Evolutionary conservation across 1,139 yeast species (phyloP), one percentile per base, ranked within the genome.

Genomic region (Pichia sp.): DNA sequence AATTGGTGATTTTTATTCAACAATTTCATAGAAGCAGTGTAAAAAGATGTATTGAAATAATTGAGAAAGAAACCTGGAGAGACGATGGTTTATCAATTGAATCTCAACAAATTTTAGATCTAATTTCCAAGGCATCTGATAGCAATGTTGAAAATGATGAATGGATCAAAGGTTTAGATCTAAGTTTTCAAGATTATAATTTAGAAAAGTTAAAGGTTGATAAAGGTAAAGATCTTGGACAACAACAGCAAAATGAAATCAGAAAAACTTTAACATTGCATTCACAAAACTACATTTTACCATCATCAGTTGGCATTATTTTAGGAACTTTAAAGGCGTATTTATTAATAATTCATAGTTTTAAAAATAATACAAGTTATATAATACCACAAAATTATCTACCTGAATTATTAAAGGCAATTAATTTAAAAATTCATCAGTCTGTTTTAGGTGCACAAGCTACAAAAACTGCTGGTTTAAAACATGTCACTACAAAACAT

Each of bases 61-160:
- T 87, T 55, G 92, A 86, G 49, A 71, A 71, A 45, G 97, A 90
- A 56, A 70, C 70, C 27, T 92, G 98, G 98, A 79, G 78, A 49
- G 95, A 90, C 50, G 76, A 75, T 32, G 74, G 73, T 42, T 72
- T 81, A 6, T 66, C 83, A 0, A 58, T 66, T 1, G 62, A 66
- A 1, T 62, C 77, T 3, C 96, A 88, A 61, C 55, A 47, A 0
- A 58, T 69, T 5, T 74, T 84, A 3, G 78, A 84, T 59, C 76
- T 76, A 47, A 71, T 89, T 8, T 68, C 78, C 0, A 73, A 74
- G 7, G 72, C 81, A 38, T 72, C 78, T 0, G 45, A 49, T 6
- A 51, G 51, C 32, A 42, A 45, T 36, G 9, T 51, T 34, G 53
- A 53, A 8, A 45, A 46, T 29, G 26, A 26, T 18, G 51, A 52